A percentile compares a stretch with the other conserved stretches of the same genome.
Conservation (phyloP, 768 basidiomycete genomes). For the Pisolithus microcarpus region DNA sequence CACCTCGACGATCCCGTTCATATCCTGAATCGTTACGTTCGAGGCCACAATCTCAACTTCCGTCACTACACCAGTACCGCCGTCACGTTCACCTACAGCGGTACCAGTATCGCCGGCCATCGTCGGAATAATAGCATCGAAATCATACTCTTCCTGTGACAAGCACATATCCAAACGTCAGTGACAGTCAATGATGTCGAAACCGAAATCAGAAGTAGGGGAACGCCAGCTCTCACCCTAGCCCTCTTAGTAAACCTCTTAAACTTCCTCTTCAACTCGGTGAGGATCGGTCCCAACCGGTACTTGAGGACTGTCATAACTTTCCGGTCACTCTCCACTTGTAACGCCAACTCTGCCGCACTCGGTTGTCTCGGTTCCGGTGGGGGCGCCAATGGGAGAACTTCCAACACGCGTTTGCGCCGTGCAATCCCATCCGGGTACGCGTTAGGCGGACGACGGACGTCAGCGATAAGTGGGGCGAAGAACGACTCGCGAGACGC, state of each 20-base stretch:
- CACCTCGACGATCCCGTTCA: conserved; percentile 40
- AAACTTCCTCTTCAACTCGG: conserved; percentile 86
- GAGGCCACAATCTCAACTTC: conserved; percentile 33
- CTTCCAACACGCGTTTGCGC: conserved; percentile 77
- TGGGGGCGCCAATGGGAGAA: conserved; percentile 83
- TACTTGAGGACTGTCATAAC: conserved; percentile 78
- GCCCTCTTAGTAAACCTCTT: conserved; percentile 83
- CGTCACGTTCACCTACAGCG: neutral
- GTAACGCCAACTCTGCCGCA: conserved; percentile 72
- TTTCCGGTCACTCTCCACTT: conserved; percentile 75
- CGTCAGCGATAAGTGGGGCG: conserved; percentile 56
- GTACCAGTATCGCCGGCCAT: conserved; percentile 6
- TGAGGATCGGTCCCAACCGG: conserved; percentile 83
- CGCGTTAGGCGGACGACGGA: conserved; percentile 70
- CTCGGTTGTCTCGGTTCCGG: conserved; percentile 78
- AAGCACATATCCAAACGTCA: conserved; percentile 6
- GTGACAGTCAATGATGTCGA: conserved; percentile 1
- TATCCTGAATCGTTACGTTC: conserved; percentile 30
- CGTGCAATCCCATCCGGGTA: conserved; percentile 88
- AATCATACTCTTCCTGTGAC: conserved; percentile 67
- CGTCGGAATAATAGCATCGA: conserved; percentile 24
- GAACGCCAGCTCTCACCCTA: conserved; percentile 40
- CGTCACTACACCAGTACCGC: neutral
- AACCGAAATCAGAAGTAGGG: neutral
- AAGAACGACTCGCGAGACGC: conserved; percentile 73